Percentiles rank a stretch among this genome's conserved stretches.
These are phyloP conservation scores for Batkoa obscura DNA, from an alignment of 371 early-diverging fungal genomes.

Conservation along the genomic window DNA sequence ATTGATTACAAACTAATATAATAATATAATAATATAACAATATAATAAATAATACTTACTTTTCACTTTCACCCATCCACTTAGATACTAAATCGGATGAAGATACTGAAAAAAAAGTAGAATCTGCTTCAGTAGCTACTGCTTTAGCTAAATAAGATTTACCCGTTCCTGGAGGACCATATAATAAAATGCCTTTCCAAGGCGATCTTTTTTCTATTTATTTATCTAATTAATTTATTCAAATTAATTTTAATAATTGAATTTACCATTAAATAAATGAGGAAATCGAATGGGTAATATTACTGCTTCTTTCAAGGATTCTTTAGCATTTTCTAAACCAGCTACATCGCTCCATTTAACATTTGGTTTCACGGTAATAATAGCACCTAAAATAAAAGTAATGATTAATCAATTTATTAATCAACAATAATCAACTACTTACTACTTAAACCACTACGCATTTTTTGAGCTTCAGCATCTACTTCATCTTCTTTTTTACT, in stretches of 20 bases:
- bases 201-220: constrained; percentile 73
- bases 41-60: constrained; percentile 18
- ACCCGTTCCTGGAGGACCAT: constrained; percentile 98
- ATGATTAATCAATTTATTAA: neutral
- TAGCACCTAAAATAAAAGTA: constrained; percentile 34
- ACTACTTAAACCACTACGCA: constrained; percentile 51
- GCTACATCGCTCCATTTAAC: constrained; percentile 95
- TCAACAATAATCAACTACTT: neutral
- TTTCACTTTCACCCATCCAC: constrained; percentile 96
- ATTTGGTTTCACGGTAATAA: constrained; percentile 87
- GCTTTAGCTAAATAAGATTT: constrained; percentile 96
- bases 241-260: neutral
- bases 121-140: constrained; percentile 87
- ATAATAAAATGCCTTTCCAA: constrained; percentile 92
- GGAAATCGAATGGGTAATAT: constrained; percentile 96
- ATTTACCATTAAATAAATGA: constrained; percentile 73
- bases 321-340: constrained; percentile 94
- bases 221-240: neutral
- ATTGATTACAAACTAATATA: too few species aligned
- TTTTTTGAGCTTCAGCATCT: constrained; percentile 81
- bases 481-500: constrained; percentile 39
- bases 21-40: too few species aligned
- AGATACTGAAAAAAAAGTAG: constrained; percentile 91
- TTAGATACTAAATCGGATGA: constrained; percentile 91
- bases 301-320: constrained; percentile 95